Base-by-base conservation (phyloP, 2,329 filamentous ascomycete genomes). In the Verticillium albo-atrum region DNA sequence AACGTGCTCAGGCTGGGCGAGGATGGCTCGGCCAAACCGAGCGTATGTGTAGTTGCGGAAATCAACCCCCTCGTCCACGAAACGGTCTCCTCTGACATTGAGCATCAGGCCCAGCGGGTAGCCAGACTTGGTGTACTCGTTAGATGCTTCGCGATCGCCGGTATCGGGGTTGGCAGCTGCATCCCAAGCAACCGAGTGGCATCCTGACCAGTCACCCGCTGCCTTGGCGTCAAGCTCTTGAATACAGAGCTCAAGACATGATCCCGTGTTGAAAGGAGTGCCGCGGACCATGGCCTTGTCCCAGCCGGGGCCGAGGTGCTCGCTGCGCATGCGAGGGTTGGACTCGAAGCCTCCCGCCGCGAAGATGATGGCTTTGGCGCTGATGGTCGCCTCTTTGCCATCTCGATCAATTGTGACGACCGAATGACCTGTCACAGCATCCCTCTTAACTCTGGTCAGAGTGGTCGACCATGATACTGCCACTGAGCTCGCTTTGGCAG, bases 31-130 rank as follows among this genome's bases (percentile, higher is more conserved):
- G 1, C 87, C 87, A 65, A 89, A 88, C 64, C 82, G 82, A 27
- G 87, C 87, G 64, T 89, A 89, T 0, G 87, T 89, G 66, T 84
- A 89, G 67, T 89, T 89, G 3, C 86, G 76, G 63, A 89, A 69
- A 64, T 89, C 87, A 9, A 83, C 65, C 0, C 87, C 87, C 66
- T 90, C 87, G 64, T 89, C 86, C 0, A 89, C 85, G 65, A 89
- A 89, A 1, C 87, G 76, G 50, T 79, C 67, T 0, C 87, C 87
- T 0, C 80, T 66, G 0, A 70, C 69, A 64, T 90, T 89, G 17
- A 89, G 60, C 81, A 88, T 89, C 14, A 89, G 64, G 0, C 87
- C 87, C 0, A 89, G 74, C 0, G 87, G 86, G 64, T 89, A 89
- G 1, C 87, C 87, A 1, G 83, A 87, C 67, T 90, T 90, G 6